Conservation (phyloP, 176 grass and related monocot genomes). For the barley (Hordeum vulgare) region MorexV3_pseudomolecules_assembly NC_058520.1:561014518-561015017, state of each 20-base stretch:
- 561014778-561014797: background rate
- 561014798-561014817: background rate
- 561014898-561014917: background rate
- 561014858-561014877: background rate
- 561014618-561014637: background rate
- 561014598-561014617: background rate
- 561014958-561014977: background rate
- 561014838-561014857: background rate
- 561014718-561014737: background rate
- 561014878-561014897: background rate
- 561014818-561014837: background rate
- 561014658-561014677: background rate
- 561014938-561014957: background rate
- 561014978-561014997: background rate
- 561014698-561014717: background rate
- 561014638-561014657: background rate
- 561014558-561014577: conserved; percentile 72
- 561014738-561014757: background rate
- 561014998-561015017: background rate
- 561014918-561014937: background rate
- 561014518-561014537: conserved; percentile 62
- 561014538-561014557: conserved; percentile 69
- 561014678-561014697: background rate
- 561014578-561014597: conserved; percentile 40
- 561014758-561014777: too few relatives aligned